Percentiles rank a stretch among this genome's conserved stretches.
These are phyloP conservation scores for Chlorella sp. DNA, from an alignment of 139 green algal genomes.

Conservation along the genomic window DNA sequence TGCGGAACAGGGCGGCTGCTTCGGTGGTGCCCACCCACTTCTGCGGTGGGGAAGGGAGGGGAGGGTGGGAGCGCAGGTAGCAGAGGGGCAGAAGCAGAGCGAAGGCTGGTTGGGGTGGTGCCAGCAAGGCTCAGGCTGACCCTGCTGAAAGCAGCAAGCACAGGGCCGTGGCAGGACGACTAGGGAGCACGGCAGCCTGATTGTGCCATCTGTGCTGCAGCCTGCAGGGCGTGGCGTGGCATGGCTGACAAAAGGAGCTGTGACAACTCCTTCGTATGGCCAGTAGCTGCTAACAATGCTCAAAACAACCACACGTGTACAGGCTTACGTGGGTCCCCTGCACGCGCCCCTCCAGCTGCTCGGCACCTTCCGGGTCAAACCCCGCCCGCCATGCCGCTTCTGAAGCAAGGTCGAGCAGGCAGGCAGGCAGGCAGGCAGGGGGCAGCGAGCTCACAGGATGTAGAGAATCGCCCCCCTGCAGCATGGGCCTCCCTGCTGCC, in stretches of 20 bases:
- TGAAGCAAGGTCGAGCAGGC: background rate
- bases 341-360: slow-evolving; percentile 60
- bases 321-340: slow-evolving; percentile 50
- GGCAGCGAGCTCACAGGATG: background rate
- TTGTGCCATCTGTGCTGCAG: too few relatives aligned
- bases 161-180: background rate
- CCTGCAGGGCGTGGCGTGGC: too few relatives aligned
- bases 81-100: background rate
- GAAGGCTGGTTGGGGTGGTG: background rate
- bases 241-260: too few relatives aligned
- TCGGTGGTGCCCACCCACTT: slow-evolving; percentile 56
- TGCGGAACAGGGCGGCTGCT: slow-evolving; percentile 74
- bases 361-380: slow-evolving; percentile 63
- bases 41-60: background rate
- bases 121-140: background rate
- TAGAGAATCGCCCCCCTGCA: too few relatives aligned
- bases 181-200: too few relatives aligned
- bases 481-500: too few relatives aligned
- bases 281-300: background rate
- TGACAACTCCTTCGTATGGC: too few relatives aligned
- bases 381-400: slow-evolving; percentile 61
- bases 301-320: background rate
- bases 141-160: background rate
- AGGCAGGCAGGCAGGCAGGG: background rate
- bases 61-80: background rate